Base-by-base conservation (phyloP, 179 eudicot genomes). In the Patellifolia procumbens region DNA sequence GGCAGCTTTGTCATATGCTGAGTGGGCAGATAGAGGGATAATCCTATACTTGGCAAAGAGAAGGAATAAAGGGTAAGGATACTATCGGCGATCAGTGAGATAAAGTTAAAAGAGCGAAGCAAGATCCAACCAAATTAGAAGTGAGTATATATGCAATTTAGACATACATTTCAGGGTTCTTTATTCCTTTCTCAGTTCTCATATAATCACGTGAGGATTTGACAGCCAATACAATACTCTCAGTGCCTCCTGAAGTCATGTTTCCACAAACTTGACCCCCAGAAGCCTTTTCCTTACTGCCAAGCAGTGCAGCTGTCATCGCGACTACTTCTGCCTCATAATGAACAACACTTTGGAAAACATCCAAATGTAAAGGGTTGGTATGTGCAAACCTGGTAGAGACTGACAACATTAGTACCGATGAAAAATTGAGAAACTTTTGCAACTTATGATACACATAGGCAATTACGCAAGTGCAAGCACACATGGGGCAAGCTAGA, bases 171-270 rank as follows among this genome's bases (percentile, higher is more conserved):
- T 95, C 98, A 48, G 98, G 98, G 7, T 74, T 83, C 69, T 83
- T 89, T 59, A 93, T 95, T 59, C 98, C 95, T 77, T 84, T 90
- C 78, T 83, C 86, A 28, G 91, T 86, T 88, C 83, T 89, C 99
- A 95, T 95, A 67, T 89, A 95, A 76, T 95, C 99, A 45, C 99
- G 99, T 68, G 99, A 91, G 19, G 98, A 79, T 82, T 95, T 95
- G 61, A 93, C 88, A 51, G 99, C 99, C 80, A 95, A 42, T 70
- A 95, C 78, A 80, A 95, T 95, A 84, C 99, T 95, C 85, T 95
- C 99, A 7, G 98, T 93, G 76, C 99, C 99, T 10, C 99, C 98
- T 73, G 99, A 95, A 56, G 99, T 95, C 99, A 95, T 95, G 76
- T 95, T 95, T 73, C 99, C 99, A 87, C 99, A 95, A 37, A 93